Base-by-base conservation (phyloP, 805 yeast genomes). In the Dipodascus albidus region DNA sequence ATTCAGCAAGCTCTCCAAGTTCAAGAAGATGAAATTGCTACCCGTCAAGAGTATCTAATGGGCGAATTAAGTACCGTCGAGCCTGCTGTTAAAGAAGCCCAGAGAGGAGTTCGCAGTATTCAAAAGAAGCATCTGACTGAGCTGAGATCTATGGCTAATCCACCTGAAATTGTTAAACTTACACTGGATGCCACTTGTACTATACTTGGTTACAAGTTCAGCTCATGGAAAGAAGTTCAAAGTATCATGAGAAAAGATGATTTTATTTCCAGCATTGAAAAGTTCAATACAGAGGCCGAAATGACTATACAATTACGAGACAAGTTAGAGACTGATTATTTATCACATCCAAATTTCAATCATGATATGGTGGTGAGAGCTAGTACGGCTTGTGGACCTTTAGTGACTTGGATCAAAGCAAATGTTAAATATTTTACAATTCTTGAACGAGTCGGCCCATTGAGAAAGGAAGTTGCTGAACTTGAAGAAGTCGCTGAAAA, bases 301-400 rank as follows among this genome's bases (percentile, higher is more conserved):
- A 71, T 90, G 59, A 70, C 82, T 0, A 64, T 71, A 0, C 77
- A 74, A 2, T 59, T 83, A n/a, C 69, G 87, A 33, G 60, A 68
- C 0, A 72, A 68, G 52, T 80, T 91, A 81, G 81, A 82, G 42
- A 58, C 65, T 0, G 73, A 71, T 1, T 91, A 85, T 61, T 67
- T 90, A 9, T 70, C 82, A 0, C 71, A 81, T 52, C 77, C 81
- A 0, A 83, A 79, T 51, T 90, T 78, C 64, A 87, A 78, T 44
- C 84, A 70, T 60, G 89, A 83, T 50, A 69, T 85, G 0, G 96
- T 87, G 0, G 79, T 85, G 60, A 73, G 97, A 42, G 98, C 98
- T 2, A 85, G 95, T 66, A 88, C 86, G 62, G 97, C 97, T 0
- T 88, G 97, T 70, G 98, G 96, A 0, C 98, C 98, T 0, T 70